Evolutionary conservation across 1,284 basidiomycete species (phyloP).

Genomic region (Cryptococcus sp.): DNA sequence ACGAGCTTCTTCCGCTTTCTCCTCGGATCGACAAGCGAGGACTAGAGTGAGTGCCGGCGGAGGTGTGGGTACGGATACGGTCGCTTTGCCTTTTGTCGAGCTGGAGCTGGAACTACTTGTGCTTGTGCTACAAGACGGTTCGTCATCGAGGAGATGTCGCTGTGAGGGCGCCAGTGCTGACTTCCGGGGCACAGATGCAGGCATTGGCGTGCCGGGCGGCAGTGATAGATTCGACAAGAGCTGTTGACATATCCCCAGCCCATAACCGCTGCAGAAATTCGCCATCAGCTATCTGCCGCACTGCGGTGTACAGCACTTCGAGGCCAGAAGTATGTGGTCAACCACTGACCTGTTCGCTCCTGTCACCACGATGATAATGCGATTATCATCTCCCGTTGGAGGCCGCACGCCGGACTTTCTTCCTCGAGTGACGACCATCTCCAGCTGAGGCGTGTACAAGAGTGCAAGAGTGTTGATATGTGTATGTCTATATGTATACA

Average conservation of each 20-base stretch:
- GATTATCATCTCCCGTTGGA: constrained; percentile 27
- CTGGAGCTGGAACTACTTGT: neutral
- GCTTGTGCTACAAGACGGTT: constrained; percentile 48
- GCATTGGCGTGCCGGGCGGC: constrained; percentile 29
- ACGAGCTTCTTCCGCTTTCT: constrained; percentile 66
- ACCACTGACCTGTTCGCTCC: constrained; percentile 66
- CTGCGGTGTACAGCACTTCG: neutral
- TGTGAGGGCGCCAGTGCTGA: constrained; percentile 33
- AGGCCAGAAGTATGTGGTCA: neutral
- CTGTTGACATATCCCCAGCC: constrained; percentile 79
- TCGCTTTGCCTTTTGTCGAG: constrained; percentile 14
- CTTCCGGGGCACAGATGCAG: constrained; percentile 28
- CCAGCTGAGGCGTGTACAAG: no score
- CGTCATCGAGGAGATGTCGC: constrained; percentile 13
- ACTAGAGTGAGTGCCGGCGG: constrained; percentile 69
- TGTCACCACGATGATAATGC: constrained; percentile 63
- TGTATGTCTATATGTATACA: no score
- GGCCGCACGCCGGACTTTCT: constrained; percentile 1
- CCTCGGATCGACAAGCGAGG: constrained; percentile 73
- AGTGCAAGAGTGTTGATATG: no score
- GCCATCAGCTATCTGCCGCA: neutral
- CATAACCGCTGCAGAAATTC: constrained; percentile 66
- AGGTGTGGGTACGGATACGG: constrained; percentile 13
- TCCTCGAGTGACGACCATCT: neutral
- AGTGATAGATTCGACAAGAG: constrained; percentile 69